Percentiles rank a stretch among this genome's conserved stretches.
Conservation (phyloP, 2,329 filamentous ascomycete species). For the Mariannaea sp. region DNA sequence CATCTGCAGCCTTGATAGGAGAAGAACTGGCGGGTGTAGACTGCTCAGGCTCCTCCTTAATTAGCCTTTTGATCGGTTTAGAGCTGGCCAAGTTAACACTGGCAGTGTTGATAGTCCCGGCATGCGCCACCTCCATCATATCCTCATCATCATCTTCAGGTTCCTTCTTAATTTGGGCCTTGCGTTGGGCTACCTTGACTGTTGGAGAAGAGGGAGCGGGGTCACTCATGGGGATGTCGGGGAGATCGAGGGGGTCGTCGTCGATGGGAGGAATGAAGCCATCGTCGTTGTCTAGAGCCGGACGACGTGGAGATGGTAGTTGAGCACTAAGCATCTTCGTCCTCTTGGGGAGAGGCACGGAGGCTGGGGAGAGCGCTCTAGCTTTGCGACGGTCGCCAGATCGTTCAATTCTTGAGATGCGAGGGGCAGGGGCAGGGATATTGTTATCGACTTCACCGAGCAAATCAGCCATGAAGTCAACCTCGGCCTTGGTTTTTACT, state of each 20-base stretch:
- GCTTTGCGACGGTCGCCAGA: conserved; percentile 78
- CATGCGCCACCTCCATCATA: conserved; percentile 84
- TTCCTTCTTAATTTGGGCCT: conserved; percentile 57
- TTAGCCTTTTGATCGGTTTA: conserved; percentile 71
- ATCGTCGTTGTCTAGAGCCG: conserved; percentile 58
- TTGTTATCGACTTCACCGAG: conserved; percentile 89
- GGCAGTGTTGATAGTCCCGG: conserved; percentile 67
- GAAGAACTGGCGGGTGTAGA: conserved; percentile 79
- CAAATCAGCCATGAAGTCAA: conserved; percentile 82
- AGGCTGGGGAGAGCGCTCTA: conserved; percentile 77
- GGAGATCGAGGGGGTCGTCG: conserved; percentile 57
- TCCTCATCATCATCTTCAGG: conserved; percentile 72
- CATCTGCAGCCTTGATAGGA: conserved; percentile 63
- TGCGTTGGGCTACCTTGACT: conserved; percentile 76
- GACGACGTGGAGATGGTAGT: conserved; percentile 52
- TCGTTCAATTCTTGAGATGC: conserved; percentile 66
- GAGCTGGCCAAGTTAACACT: conserved; percentile 87
- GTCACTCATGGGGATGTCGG: conserved; percentile 79
- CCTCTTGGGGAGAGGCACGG: conserved; percentile 60
- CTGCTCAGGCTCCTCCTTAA: conserved; percentile 68
- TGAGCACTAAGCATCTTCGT: conserved; percentile 58
- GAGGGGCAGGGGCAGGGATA: conserved; percentile 57
- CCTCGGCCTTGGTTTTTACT: conserved; percentile 82
- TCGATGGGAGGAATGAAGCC: conserved; percentile 61
- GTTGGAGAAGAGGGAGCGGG: conserved; percentile 85